phyloP scores from a whole-genome alignment of 1,284 basidiomycete genomes.

The Golubevia sp. region DNA sequence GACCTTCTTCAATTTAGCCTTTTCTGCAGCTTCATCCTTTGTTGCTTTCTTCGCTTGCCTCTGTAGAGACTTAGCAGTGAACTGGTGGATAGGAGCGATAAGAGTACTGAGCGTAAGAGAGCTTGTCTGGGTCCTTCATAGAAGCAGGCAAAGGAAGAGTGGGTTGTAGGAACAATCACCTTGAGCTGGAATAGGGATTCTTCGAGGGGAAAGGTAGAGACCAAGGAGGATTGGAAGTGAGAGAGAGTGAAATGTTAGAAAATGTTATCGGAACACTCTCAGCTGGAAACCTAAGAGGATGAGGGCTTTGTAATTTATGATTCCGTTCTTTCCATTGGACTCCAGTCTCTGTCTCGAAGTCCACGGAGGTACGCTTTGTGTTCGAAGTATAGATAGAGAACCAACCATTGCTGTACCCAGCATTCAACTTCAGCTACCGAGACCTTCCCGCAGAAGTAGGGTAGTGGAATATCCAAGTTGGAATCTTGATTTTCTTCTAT shows the following conservation, averaged over 20 bases:
- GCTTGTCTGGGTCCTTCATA: conserved; percentile 6
- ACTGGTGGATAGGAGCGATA: conserved; percentile 13
- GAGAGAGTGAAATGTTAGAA: neutral
- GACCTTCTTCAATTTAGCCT: conserved; percentile 58
- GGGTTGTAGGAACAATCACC: conserved; percentile 7
- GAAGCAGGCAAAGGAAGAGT: neutral
- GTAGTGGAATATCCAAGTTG: neutral
- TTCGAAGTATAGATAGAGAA: no score
- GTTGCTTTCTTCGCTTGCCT: conserved; percentile 53
- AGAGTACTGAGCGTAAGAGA: neutral
- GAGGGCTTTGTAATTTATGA: no score
- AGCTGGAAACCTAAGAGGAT: no score
- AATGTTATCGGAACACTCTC: neutral
- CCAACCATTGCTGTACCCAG: no score
- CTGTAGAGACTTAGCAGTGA: conserved; percentile 60
- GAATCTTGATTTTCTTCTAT: neutral
- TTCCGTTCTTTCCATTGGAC: no score
- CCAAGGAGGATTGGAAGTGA: neutral
- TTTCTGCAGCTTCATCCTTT: conserved; percentile 54
- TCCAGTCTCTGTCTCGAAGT: no score
- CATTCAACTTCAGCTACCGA: no score
- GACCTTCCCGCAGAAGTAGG: no score
- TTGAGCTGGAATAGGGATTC: conserved; percentile 60
- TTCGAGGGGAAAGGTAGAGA: conserved; percentile 6
- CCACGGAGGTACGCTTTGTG: no score